Conservation (phyloP, 257 asterid species). For the Osmanthus fragrans region DNA sequence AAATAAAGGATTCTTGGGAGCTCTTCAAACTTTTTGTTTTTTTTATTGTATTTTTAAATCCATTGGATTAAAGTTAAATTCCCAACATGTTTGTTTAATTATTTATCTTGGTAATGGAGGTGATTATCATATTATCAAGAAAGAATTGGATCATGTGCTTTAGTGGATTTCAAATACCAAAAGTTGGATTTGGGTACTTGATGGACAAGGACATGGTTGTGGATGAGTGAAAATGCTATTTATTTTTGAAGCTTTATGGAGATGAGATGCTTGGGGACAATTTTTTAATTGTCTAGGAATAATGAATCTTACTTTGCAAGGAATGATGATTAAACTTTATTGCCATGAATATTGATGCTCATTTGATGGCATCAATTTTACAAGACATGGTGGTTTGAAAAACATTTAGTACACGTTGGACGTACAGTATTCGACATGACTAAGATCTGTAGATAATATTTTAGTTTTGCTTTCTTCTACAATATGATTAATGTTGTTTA, state of each 20-base stretch:
- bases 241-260: neutral
- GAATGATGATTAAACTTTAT: constrained; percentile 38
- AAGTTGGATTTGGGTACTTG: constrained; percentile 45
- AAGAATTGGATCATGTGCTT: constrained; percentile 40
- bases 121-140: constrained; percentile 29
- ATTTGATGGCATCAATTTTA: constrained; percentile 29
- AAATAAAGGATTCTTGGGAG: too few relatives aligned
- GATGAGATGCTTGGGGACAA: too few relatives aligned
- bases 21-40: too few relatives aligned
- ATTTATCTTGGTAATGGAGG: constrained; percentile 14
- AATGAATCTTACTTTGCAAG: constrained; percentile 52
- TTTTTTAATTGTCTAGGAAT: constrained; percentile 24
- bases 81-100: neutral
- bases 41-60: too few relatives aligned
- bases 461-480: too few relatives aligned
- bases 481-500: too few relatives aligned
- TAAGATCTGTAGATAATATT: neutral
- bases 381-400: neutral
- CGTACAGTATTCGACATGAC: neutral
- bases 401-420: neutral
- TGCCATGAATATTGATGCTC: constrained; percentile 28
- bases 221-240: constrained; percentile 22
- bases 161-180: constrained; percentile 48
- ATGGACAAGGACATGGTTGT: constrained; percentile 42
- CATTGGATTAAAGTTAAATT: too few relatives aligned